Conservation (phyloP, 2,329 filamentous ascomycete genomes). For the Pyrenophora teres region DNA sequence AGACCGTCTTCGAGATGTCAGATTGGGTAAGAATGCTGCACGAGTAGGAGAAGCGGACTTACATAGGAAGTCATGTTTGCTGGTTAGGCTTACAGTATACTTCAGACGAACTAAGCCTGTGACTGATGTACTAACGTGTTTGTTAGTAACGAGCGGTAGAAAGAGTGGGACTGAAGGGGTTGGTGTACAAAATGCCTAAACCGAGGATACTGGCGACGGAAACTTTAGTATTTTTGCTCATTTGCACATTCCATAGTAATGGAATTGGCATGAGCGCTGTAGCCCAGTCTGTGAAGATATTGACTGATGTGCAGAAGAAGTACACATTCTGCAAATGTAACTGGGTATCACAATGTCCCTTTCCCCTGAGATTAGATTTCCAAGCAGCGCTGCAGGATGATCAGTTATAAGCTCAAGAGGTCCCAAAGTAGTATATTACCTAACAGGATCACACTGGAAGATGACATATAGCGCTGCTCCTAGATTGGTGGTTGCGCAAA, state of each 20-base stretch:
- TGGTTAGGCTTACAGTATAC: slow-evolving; percentile 45
- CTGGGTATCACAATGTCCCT: slow-evolving; percentile 31
- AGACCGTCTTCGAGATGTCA: slow-evolving; percentile 24
- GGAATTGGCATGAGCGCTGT: slow-evolving; percentile 39
- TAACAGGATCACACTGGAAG: slow-evolving; percentile 43
- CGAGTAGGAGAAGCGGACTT: background rate
- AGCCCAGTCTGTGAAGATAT: slow-evolving; percentile 47
- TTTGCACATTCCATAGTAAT: slow-evolving; percentile 32
- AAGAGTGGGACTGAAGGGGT: background rate
- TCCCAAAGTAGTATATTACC: slow-evolving; percentile 6
- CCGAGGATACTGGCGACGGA: slow-evolving; percentile 27
- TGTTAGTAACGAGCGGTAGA: background rate
- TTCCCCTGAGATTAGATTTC: slow-evolving; percentile 8
- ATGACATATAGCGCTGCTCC: slow-evolving; percentile 45
- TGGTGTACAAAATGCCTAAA: slow-evolving; percentile 29
- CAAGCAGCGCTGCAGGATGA: slow-evolving; percentile 16
- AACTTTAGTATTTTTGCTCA: slow-evolving; percentile 33
- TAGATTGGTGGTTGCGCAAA: slow-evolving; percentile 40
- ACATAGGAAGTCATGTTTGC: slow-evolving; percentile 38
- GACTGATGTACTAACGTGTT: slow-evolving; percentile 26
- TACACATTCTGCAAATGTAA: slow-evolving; percentile 39
- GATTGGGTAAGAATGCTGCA: background rate
- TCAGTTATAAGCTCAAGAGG: background rate
- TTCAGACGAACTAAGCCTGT: slow-evolving; percentile 21
- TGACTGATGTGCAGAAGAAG: slow-evolving; percentile 44